Conservation (phyloP, 805 yeast species). For the Tetrapisispora iriomotensis region DNA sequence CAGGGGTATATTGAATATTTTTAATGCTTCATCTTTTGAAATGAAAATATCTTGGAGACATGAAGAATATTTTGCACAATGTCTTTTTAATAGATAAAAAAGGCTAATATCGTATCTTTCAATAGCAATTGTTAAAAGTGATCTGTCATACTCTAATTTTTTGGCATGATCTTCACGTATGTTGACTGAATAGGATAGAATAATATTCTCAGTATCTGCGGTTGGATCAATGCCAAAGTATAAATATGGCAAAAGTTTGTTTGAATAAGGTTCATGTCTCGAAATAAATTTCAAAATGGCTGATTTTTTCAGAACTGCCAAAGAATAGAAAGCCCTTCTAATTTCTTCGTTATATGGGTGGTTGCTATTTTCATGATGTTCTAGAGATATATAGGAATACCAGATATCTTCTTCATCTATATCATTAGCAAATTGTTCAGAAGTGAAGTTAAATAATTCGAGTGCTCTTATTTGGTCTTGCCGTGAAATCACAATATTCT, state of each 20-base stretch:
- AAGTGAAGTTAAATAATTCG: constrained; percentile 23
- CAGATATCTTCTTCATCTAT: constrained; percentile 21
- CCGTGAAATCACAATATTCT: constrained; percentile 43
- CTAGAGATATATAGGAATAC: constrained; percentile 6
- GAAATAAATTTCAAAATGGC: constrained; percentile 28
- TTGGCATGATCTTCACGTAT: constrained; percentile 39
- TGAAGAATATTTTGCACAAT: constrained; percentile 22
- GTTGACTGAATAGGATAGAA: constrained; percentile 62
- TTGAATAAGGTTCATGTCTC: constrained; percentile 35
- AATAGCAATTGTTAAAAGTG: constrained; percentile 53
- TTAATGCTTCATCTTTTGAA: constrained; percentile 35
- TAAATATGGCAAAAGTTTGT: constrained; percentile 41
- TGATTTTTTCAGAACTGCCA: constrained; percentile 34
- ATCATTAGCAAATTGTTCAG: constrained; percentile 15
- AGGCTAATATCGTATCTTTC: constrained; percentile 45
- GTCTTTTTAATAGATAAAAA: constrained; percentile 39
- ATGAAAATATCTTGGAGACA: constrained; percentile 19
- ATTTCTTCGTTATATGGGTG: constrained; percentile 15
- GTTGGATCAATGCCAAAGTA: constrained; percentile 40
- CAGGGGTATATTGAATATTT: constrained; percentile 37
- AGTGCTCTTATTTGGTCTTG: constrained; percentile 38
- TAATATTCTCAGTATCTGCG: constrained; percentile 59
- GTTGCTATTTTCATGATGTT: constrained; percentile 5
- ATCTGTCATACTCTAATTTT: constrained; percentile 37
- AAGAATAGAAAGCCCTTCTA: constrained; percentile 31